Evolutionary conservation across 495 filamentous ascomycete species (phyloP).

Genomic region (Hypoxylon cercidicola): DNA sequence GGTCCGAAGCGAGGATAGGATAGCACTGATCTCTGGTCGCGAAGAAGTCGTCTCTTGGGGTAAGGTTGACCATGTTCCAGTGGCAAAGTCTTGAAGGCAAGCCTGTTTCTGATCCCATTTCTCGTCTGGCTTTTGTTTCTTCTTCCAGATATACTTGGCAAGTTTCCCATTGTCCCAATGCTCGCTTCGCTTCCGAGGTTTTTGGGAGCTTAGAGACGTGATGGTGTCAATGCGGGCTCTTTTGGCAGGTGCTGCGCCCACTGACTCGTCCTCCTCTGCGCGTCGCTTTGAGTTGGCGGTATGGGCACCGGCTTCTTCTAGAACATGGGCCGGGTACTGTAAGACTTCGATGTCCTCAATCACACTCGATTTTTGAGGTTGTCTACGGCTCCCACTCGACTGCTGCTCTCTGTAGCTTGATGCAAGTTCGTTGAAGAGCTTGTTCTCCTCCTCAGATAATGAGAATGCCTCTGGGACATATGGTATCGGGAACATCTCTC

Average conservation of each 20-base stretch:
- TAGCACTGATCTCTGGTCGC: constrained; percentile 17
- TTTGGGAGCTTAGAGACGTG: constrained; percentile 16
- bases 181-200: constrained; percentile 38
- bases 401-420: constrained; percentile 32
- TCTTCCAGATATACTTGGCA: constrained; percentile 45
- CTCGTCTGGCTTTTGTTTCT: constrained; percentile 34
- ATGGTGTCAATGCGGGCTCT: constrained; percentile 22
- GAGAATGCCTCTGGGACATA: constrained; percentile 59
- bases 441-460: constrained; percentile 50
- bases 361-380: constrained; percentile 14
- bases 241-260: constrained; percentile 19
- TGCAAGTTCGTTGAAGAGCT: constrained; percentile 40
- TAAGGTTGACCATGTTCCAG: constrained; percentile 39
- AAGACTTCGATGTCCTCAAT: constrained; percentile 45
- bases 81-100: constrained; percentile 39
- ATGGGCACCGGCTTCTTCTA: constrained; percentile 19
- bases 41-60: constrained; percentile 21
- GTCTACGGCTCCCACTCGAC: constrained; percentile 16
- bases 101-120: constrained; percentile 38
- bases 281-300: constrained; percentile 27
- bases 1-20: constrained; percentile 36
- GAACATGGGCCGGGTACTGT: constrained; percentile 36
- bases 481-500: constrained; percentile 52
- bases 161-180: constrained; percentile 42
- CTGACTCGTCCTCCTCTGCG: constrained; percentile 25